A percentile compares a stretch with the other conserved stretches of the same genome.
These are phyloP conservation scores for Phaeotremella fagi DNA, from an alignment of 768 basidiomycete species.

Conservation along the genomic window DNA sequence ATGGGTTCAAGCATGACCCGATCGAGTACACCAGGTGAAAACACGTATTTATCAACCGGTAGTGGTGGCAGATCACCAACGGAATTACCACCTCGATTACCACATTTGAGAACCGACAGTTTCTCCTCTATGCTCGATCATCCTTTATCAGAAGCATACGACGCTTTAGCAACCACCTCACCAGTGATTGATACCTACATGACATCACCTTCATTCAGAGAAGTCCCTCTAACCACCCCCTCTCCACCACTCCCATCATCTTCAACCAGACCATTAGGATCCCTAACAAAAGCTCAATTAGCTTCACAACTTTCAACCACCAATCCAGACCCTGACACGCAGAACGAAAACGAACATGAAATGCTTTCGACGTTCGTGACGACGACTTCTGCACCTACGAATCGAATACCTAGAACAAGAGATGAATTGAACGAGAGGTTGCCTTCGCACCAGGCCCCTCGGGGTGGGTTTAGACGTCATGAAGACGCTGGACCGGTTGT, in stretches of 20 bases:
- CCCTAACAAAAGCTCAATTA: constrained; percentile 31
- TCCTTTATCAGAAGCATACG: background rate
- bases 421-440: constrained; percentile 4
- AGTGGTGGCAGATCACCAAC: background rate
- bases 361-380: too few relatives aligned
- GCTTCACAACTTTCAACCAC: constrained; percentile 20
- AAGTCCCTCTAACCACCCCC: background rate
- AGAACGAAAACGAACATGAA: background rate
- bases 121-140: constrained; percentile 8
- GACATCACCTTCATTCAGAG: constrained; percentile 10
- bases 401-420: background rate
- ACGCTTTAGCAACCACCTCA: constrained; percentile 5
- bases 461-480: constrained; percentile 31
- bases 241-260: background rate
- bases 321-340: constrained; percentile 16
- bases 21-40: constrained; percentile 1
- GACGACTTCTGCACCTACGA: background rate
- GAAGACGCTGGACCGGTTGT: constrained; percentile 35
- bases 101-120: constrained; percentile 21
- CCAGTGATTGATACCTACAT: too few relatives aligned
- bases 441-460: constrained; percentile 24
- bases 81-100: constrained; percentile 9
- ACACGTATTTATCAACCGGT: background rate
- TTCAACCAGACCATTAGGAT: background rate
- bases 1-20: too few relatives aligned